These are phyloP conservation scores for Fusarium buxicola DNA, from an alignment of 2,329 filamentous ascomycete species.

Conservation along the genomic window DNA sequence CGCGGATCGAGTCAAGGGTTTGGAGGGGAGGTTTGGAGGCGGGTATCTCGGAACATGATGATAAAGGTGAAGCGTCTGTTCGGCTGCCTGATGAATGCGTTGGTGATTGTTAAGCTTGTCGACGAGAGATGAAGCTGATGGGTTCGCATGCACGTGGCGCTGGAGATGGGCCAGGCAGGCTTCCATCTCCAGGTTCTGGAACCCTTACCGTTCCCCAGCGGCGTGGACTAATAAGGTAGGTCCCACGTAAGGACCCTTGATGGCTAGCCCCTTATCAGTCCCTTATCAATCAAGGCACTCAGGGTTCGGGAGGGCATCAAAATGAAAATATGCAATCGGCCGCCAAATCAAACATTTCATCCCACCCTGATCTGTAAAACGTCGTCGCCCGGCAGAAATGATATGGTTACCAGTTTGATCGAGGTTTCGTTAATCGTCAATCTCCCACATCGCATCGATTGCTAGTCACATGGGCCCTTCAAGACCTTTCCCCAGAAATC, in stretches of 20 bases:
- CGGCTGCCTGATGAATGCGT: not conserved
- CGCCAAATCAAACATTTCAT: not conserved
- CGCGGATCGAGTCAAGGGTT: slow-evolving; percentile 13
- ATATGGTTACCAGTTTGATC: not conserved
- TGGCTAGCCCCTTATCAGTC: not conserved
- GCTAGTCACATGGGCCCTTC: not conserved
- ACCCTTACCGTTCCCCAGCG: slow-evolving; percentile 1
- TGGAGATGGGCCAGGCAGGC: not conserved
- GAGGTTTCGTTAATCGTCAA: not conserved
- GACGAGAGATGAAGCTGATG: not conserved
- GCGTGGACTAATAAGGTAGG: no score
- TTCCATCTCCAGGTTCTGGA: not conserved
- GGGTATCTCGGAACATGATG: not conserved
- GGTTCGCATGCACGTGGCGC: slow-evolving; percentile 19
- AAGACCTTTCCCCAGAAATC: not conserved
- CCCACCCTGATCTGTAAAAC: not conserved
- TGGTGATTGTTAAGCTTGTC: not conserved
- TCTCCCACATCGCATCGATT: not conserved
- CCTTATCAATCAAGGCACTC: not conserved
- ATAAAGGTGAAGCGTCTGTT: not conserved
- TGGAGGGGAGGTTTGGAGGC: not conserved
- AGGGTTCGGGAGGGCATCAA: not conserved
- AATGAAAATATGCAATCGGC: not conserved
- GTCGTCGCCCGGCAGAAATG: not conserved
- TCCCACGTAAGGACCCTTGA: no score